Base-by-base conservation (phyloP, 768 basidiomycete species). In the Harrya chromipes region DNA sequence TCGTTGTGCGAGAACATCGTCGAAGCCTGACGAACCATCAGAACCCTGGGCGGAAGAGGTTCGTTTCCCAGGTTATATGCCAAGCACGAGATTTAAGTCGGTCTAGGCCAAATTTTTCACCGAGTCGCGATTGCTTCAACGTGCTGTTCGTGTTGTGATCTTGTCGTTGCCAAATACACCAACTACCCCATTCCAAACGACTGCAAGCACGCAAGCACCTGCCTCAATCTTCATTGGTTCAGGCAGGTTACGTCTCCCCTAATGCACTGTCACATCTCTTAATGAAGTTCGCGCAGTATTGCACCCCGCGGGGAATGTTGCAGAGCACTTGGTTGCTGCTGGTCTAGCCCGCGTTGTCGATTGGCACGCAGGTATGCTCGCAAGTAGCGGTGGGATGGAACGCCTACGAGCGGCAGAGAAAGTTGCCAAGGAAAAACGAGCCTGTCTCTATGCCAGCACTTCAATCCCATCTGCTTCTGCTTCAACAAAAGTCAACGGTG, bases 301-400 rank as follows among this genome's bases (percentile, higher is more conserved):
- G 36, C 95, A 98, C 65, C 94, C 95, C 9, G 90, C 85, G 16
- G 95, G 95, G 27, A 97, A 97, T 69, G 86, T 99, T 21, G 94
- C 93, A 12, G 91, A 95, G 58, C 84, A 88, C 67, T 76, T 99
- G 34, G 83, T 92, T 24, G 81, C 79, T 4, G 80, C 82, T 39
- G 94, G 95, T 24, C 75, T 97, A 2, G 95, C 94, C 16, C 86
- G 91, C 49, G 79, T 97, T 43, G 86, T 98, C 50, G 94, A 95
- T 64, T 97, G 94, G 94, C 95, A 99, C 66, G 94, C 95, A 14
- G 94, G 94, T 19, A 87, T 98, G 80, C 81, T 99, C 19, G 83
- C 91, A 1, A 80, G 76, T 46, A 74, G 78, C 44, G 93, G 93
- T 35, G 88, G 83, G 5, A 90, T 97, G 82, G 92, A 94, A 60